These are phyloP conservation scores for Linum usitatissimum DNA, from an alignment of 345 rosid species.

Conservation along the genomic window DNA sequence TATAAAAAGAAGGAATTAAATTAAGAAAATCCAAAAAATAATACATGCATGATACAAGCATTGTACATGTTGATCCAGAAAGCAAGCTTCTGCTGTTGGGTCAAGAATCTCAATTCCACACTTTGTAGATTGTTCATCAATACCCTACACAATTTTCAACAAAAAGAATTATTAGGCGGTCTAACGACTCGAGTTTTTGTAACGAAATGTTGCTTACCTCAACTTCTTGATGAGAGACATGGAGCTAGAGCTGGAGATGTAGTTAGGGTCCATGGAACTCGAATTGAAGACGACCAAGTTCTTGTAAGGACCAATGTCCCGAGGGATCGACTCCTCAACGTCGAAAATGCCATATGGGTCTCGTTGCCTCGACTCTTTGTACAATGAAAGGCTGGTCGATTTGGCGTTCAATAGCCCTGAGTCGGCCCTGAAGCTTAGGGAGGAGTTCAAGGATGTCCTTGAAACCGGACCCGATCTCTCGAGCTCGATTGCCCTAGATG, in stretches of 20 bases:
- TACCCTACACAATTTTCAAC: conserved; percentile 33
- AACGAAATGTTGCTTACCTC: conserved; percentile 33
- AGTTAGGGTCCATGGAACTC: conserved; percentile 68
- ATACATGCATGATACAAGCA: conserved; percentile 97
- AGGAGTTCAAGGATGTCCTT: conserved; percentile 37
- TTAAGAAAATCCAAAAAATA: neutral
- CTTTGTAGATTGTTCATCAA: conserved; percentile 64
- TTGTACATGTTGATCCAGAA: conserved; percentile 99
- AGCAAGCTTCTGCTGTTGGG: conserved; percentile 68
- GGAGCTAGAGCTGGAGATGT: conserved; percentile 70
- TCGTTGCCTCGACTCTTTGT: conserved; percentile 68
- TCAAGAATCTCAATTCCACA: conserved; percentile 54
- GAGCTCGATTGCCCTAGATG: conserved; percentile 70
- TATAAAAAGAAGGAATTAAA: neutral
- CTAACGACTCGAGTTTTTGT: neutral
- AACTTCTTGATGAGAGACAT: conserved; percentile 59
- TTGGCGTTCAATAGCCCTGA: conserved; percentile 33
- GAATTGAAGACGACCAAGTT: conserved; percentile 77
- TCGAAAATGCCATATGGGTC: conserved; percentile 79
- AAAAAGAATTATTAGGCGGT: neutral
- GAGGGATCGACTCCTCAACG: conserved; percentile 61
- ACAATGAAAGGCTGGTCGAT: conserved; percentile 28
- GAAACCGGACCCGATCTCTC: conserved; percentile 64
- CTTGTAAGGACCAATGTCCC: conserved; percentile 86
- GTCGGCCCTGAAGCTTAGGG: conserved; percentile 65